Evolutionary conservation across 352 stramenopile genomes (phyloP).

Genomic region (Plasmopara muralis): DNA sequence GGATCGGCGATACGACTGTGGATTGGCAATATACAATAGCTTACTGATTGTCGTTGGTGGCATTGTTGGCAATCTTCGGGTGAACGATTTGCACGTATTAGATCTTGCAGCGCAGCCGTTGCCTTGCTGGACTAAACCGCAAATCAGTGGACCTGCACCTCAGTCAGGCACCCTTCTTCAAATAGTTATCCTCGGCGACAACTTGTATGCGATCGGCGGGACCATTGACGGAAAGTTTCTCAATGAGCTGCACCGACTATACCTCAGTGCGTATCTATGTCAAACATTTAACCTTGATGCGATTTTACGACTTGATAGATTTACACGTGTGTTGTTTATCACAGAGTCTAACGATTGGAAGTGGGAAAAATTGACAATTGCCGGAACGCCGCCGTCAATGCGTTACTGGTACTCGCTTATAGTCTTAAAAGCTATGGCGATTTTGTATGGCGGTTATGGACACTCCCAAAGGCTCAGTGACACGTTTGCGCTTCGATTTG

Average conservation of each 20-base stretch:
- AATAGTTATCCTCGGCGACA: slow-evolving; percentile 40
- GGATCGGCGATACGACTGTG: slow-evolving; percentile 45
- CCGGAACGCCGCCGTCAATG: slow-evolving; percentile 42
- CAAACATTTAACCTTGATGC: too few species aligned
- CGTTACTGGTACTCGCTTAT: slow-evolving; percentile 57
- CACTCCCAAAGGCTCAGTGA: slow-evolving; percentile 43
- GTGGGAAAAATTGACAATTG: slow-evolving; percentile 41
- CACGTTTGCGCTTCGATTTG: slow-evolving; percentile 51
- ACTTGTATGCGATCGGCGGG: slow-evolving; percentile 47
- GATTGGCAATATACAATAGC: slow-evolving; percentile 34
- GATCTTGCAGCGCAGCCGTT: slow-evolving; percentile 24
- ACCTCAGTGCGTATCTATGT: slow-evolving; percentile 24
- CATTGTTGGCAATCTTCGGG: slow-evolving; percentile 46
- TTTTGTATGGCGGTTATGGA: slow-evolving; percentile 54
- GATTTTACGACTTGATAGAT: not conserved
- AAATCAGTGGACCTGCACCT: slow-evolving; percentile 29
- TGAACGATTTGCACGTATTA: slow-evolving; percentile 47
- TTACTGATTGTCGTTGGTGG: slow-evolving; percentile 52
- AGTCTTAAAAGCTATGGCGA: slow-evolving; percentile 33
- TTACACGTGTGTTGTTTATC: not conserved
- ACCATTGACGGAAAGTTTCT: slow-evolving; percentile 58
- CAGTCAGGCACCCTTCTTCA: slow-evolving; percentile 41
- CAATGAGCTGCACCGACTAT: slow-evolving; percentile 42
- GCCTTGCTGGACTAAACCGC: slow-evolving; percentile 31
- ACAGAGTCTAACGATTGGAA: slow-evolving; percentile 36